Evolutionary conservation across 2,329 filamentous ascomycete genomes (phyloP).

Genomic region (Colletotrichum lindemuthianum): DNA sequence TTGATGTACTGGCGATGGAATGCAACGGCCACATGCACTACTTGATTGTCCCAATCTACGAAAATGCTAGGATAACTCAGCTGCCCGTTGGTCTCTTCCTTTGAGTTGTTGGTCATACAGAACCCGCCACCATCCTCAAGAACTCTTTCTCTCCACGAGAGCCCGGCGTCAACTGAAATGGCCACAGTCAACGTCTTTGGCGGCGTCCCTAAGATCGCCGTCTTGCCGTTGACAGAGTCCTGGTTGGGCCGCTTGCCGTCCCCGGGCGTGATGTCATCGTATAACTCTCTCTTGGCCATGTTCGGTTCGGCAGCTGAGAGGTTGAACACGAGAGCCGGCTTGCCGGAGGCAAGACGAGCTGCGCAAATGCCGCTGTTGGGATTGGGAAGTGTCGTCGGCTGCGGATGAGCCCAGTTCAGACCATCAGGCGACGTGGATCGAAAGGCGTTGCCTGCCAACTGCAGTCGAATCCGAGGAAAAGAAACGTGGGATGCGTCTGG

Average conservation of each 20-base stretch:
- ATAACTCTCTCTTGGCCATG: conserved; percentile 49
- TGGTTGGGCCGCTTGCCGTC: conserved; percentile 52
- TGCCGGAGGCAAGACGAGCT: conserved; percentile 48
- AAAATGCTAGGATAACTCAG: conserved; percentile 55
- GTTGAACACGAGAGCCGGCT: conserved; percentile 52
- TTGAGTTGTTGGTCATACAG: conserved; percentile 56
- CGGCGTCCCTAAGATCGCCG: conserved; percentile 56
- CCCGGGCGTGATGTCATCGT: conserved; percentile 55
- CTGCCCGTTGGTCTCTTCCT: conserved; percentile 52
- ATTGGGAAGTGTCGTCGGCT: conserved; percentile 50
- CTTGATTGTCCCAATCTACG: conserved; percentile 38
- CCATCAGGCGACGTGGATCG: conserved; percentile 51
- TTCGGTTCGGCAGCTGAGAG: conserved; percentile 47
- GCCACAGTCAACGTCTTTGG: conserved; percentile 47
- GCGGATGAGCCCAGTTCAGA: conserved; percentile 49
- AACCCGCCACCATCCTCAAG: conserved; percentile 56
- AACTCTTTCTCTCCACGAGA: conserved; percentile 49
- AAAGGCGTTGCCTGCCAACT: conserved; percentile 50
- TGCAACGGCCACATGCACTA: conserved; percentile 52
- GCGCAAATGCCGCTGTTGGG: conserved; percentile 54
- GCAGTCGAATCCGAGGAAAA: not conserved
- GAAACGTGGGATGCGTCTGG: not conserved
- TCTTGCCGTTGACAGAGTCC: conserved; percentile 45
- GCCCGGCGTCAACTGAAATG: conserved; percentile 47
- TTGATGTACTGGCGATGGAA: conserved; percentile 55